phyloP scores from a whole-genome alignment of 1,284 basidiomycete genomes.

The Cryptococcus sp. region DNA sequence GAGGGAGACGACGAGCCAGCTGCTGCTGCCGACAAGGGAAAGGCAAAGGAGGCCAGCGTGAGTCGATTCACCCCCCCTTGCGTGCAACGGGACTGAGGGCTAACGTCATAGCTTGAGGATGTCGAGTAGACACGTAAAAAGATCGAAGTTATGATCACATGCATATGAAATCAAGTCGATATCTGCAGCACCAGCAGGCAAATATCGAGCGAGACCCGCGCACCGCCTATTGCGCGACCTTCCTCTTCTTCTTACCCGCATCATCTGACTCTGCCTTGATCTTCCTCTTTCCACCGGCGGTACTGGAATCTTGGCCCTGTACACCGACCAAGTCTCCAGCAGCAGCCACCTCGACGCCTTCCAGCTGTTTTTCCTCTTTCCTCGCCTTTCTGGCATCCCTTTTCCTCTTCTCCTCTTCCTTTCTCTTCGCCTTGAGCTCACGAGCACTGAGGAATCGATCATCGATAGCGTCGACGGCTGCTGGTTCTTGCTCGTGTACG shows the following conservation, averaged over 20 bases:
- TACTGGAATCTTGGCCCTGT: background rate
- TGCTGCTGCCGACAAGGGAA: constrained; percentile 49
- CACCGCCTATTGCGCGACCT: constrained; percentile 17
- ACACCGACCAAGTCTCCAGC: constrained; percentile 15
- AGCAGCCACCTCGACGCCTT: constrained; percentile 15
- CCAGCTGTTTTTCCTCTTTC: constrained; percentile 26
- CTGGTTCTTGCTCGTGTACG: background rate
- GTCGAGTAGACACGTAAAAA: constrained; percentile 28
- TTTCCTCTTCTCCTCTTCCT: constrained; percentile 39
- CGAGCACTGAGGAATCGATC: constrained; percentile 24
- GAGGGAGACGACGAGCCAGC: constrained; percentile 26
- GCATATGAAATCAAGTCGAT: background rate
- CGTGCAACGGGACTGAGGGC: background rate
- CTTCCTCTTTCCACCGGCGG: constrained; percentile 1
- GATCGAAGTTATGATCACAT: constrained; percentile 1
- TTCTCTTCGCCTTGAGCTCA: constrained; percentile 38
- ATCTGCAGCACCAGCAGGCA: no score
- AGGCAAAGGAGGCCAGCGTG: constrained; percentile 19
- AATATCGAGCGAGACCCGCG: no score
- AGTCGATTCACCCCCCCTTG: constrained; percentile 7
- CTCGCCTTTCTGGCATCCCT: constrained; percentile 37
- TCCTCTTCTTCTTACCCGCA: constrained; percentile 19
- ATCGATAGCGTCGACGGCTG: constrained; percentile 23
- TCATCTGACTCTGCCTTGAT: constrained; percentile 1
- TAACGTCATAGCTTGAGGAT: constrained; percentile 22